A percentile compares a stretch with the other conserved stretches of the same genome.
Evolutionary conservation across 2,329 filamentous ascomycete species (phyloP).

Genomic region (Zasmidium angulare): DNA sequence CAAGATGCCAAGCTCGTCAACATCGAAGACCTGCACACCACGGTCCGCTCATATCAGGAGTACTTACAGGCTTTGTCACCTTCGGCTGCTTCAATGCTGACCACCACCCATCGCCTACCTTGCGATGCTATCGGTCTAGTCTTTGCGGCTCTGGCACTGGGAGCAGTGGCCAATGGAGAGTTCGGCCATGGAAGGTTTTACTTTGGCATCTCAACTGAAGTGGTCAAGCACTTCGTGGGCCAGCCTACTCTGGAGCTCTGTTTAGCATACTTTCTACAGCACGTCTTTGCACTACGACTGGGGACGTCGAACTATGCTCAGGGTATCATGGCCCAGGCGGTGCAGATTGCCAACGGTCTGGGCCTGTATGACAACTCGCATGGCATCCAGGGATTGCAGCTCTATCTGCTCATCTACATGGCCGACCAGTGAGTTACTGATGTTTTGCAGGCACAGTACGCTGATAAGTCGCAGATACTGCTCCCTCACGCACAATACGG

Average conservation of each 20-base stretch:
- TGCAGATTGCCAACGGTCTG: background rate
- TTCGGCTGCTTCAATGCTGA: background rate
- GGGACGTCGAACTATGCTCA: conserved; percentile 2
- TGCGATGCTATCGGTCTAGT: background rate
- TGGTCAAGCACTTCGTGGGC: conserved; percentile 4
- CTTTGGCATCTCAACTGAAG: conserved; percentile 1
- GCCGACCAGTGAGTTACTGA: conserved; percentile 5
- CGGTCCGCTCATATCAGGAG: background rate
- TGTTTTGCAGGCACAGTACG: background rate
- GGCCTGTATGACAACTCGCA: background rate
- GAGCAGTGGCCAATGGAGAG: background rate
- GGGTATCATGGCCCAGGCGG: background rate
- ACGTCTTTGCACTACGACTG: conserved; percentile 4
- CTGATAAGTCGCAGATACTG: background rate
- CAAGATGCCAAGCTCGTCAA: conserved; percentile 3
- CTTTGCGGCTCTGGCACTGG: background rate
- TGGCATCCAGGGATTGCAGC: conserved; percentile 1
- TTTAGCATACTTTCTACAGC: conserved; percentile 5
- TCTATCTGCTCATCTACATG: conserved; percentile 9
- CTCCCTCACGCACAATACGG: conserved; percentile 4
- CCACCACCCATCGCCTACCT: background rate
- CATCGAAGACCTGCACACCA: background rate
- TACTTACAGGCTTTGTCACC: background rate
- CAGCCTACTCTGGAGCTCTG: conserved; percentile 5
- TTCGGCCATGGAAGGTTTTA: background rate